These are phyloP conservation scores for Candida argentea DNA, from an alignment of 805 yeast genomes.

Conservation along the genomic window DNA sequence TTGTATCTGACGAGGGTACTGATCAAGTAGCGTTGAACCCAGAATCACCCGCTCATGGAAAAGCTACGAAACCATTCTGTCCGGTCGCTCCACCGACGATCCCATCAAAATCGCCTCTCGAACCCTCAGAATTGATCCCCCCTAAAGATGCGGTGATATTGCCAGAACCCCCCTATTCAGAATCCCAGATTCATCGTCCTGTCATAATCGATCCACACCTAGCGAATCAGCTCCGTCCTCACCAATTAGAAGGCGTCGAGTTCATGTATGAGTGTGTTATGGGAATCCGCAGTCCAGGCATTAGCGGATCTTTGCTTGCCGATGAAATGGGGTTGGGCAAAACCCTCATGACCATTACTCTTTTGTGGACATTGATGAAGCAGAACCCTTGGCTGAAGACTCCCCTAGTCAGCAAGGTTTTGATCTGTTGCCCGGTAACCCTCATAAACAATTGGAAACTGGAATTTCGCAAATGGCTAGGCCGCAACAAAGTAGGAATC, in stretches of 20 bases:
- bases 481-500: constrained; percentile 51
- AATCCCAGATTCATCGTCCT: background rate
- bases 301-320: constrained; percentile 74
- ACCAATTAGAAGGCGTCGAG: constrained; percentile 75
- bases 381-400: constrained; percentile 40
- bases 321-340: constrained; percentile 96
- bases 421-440: constrained; percentile 89
- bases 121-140: background rate
- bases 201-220: constrained; percentile 45
- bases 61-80: background rate
- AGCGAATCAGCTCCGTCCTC: constrained; percentile 54
- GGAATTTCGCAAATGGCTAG: constrained; percentile 88
- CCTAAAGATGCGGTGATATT: constrained; percentile 1
- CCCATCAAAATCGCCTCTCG: background rate
- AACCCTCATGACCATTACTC: constrained; percentile 74
- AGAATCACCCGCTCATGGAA: background rate
- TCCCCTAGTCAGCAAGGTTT: constrained; percentile 43
- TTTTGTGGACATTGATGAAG: constrained; percentile 73
- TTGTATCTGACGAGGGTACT: background rate
- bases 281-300: constrained; percentile 46
- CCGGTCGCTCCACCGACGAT: background rate
- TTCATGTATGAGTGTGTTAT: constrained; percentile 77
- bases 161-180: background rate
- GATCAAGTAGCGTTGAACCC: background rate
- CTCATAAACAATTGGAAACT: constrained; percentile 77